phyloP scores from a whole-genome alignment of 768 basidiomycete genomes.

The Trametes cinnabarina region DNA sequence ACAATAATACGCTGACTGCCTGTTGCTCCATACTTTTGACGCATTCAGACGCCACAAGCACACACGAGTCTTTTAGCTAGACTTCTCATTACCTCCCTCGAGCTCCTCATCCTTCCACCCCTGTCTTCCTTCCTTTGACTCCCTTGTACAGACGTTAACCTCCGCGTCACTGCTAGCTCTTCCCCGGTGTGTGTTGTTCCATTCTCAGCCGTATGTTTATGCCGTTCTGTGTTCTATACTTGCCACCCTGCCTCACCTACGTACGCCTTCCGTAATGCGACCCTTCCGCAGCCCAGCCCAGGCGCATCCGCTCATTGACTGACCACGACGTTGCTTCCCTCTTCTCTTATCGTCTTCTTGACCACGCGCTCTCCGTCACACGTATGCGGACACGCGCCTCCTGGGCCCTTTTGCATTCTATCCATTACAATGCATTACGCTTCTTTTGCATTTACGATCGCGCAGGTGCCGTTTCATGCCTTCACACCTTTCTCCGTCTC shows the following conservation, averaged over 20 bases:
- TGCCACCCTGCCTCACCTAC: not conserved
- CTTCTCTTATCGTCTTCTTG: not conserved
- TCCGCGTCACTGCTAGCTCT: too few species aligned
- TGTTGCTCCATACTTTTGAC: not conserved
- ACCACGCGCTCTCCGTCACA: not conserved
- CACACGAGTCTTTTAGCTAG: constrained; percentile 10
- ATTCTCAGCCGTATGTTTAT: constrained; percentile 6
- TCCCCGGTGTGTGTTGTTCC: not conserved
- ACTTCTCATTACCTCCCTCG: not conserved
- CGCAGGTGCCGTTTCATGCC: too few species aligned
- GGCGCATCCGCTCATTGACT: constrained; percentile 5
- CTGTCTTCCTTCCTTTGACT: not conserved
- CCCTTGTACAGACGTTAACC: not conserved
- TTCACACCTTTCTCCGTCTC: too few species aligned
- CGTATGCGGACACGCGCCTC: too few species aligned
- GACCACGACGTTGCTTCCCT: not conserved
- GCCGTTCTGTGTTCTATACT: not conserved
- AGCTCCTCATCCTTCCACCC: not conserved
- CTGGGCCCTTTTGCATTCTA: not conserved
- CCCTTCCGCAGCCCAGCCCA: not conserved
- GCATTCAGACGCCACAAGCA: constrained; percentile 2
- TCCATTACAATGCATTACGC: not conserved
- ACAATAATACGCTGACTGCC: constrained; percentile 1
- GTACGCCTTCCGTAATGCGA: not conserved
- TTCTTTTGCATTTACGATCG: too few species aligned